A percentile compares a stretch with the other conserved stretches of the same genome.
Evolutionary conservation across 352 stramenopile species (phyloP).

Genomic region (Pythium apleroticum): DNA sequence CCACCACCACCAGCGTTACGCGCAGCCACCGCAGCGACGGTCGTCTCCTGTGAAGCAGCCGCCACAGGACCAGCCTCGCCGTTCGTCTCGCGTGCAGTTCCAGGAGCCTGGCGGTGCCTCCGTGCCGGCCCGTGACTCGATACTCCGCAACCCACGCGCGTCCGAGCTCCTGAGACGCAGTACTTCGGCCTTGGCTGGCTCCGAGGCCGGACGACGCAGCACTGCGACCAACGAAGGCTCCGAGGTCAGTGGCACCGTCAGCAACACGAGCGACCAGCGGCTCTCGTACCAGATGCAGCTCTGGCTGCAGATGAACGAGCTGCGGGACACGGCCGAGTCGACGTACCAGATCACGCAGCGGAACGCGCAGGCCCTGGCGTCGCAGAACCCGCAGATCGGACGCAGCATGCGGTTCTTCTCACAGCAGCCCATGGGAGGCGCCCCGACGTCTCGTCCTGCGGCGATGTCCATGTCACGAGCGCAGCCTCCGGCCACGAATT

Average conservation of each 20-base stretch:
- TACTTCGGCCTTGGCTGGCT: not conserved
- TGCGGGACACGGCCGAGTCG: conserved; percentile 56
- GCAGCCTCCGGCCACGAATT: not conserved
- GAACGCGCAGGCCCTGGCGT: conserved; percentile 53
- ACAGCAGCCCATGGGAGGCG: conserved; percentile 14
- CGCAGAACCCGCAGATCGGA: conserved; percentile 25
- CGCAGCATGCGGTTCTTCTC: conserved; percentile 20
- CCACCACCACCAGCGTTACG: conserved; percentile 9
- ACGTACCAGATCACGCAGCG: conserved; percentile 64
- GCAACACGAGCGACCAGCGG: conserved; percentile 24
- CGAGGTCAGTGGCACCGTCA: not conserved
- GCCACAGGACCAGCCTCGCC: conserved; percentile 3
- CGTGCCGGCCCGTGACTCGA: not conserved
- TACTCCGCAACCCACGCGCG: conserved; percentile 3
- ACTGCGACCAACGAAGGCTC: not conserved
- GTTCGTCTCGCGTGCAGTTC: conserved; percentile 19
- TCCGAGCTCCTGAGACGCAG: conserved; percentile 17
- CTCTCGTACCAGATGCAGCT: conserved; percentile 63
- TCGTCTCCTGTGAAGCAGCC: conserved; percentile 5
- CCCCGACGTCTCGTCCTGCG: not conserved
- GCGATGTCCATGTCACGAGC: not conserved
- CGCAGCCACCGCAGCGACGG: conserved; percentile 2
- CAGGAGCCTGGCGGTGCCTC: not conserved
- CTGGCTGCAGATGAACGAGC: conserved; percentile 72
- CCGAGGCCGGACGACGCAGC: not conserved